Base-by-base conservation (phyloP, 148 eudicot species). In the Fagopyrum homotropicum region DNA sequence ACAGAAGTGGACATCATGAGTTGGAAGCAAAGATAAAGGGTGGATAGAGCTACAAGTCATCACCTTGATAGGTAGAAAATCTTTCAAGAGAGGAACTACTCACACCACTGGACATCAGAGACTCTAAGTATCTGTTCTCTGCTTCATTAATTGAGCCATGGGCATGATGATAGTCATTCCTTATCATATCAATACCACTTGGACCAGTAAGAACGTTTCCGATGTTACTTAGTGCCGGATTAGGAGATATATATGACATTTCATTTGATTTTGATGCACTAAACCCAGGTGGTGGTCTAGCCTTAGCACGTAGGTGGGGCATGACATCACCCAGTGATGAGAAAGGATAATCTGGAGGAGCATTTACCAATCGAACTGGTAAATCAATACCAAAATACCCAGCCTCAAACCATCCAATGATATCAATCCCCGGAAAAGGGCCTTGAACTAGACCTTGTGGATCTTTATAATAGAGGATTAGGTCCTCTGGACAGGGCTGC, bases 341-440 rank as follows among this genome's bases (percentile, higher is more conserved):
- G 74, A 90, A 95, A 26, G 97, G 90, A 0, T 80, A 75, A 61
- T 95, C 93, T 11, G 52, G 77, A 35, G 97, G 92, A 49, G 93
- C 86, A 88, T 77, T 83, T 44, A 90, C 93, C 15, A 82, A 60
- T 54, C 97, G 93, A 75, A 95, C 98, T 72, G 26, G 90, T 76
- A 95, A 89, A 66, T 95, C 97, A 75, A 95, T 83, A 72, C 97
- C 96, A 80, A 95, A 92, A 78, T 95, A 95, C 54, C 94, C 98
- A 77, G 97, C 88, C 86, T 96, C 98, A 85, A 90, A 92, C 99
- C 99, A 96, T 26, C 94, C 91, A 79, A 96, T 96, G 76, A 96
- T 88, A 83, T 96, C 99, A 74, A 78, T 78, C 29, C 99, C 99
- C 35, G 89, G 63, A 73, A 96, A 96, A 72, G 99, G 99, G 45